Evolutionary conservation across 352 stramenopile species (phyloP), one percentile per base, ranked within the genome.

Genomic region (Phytophthora chlamydospora): DNA sequence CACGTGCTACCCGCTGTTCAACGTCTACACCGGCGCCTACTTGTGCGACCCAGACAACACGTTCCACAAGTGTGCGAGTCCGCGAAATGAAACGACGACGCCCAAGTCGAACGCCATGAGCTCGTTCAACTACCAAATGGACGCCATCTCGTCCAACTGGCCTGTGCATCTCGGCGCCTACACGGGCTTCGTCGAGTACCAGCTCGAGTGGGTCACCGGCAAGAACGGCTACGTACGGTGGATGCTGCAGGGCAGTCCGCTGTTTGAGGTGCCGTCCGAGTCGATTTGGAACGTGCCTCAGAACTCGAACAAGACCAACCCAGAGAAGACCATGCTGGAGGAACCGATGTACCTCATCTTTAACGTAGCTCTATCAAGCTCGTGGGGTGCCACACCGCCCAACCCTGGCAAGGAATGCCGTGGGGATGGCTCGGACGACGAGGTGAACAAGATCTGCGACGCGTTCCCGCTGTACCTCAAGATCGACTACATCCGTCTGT

Each of bases 261-360:
- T 97, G 7, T 97, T 93, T 63, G 88, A 91, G 32, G 81, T 98
- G 5, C 58, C 78, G 3, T 69, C 83, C 0, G 27, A 77, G 21
- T 67, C 71, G 21, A 69, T 96, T n/a, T 49, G 16, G 27, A 50
- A 74, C 14, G 42, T 75, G 1, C 73, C 73, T 0, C 73, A 85
- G 39, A 70, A 78, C 36, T 9, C 39, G 0, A 66, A 66, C 19
- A 68, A 62, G 34, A 80, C 49, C 44, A 90, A 61, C 83, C 86
- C 76, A 66, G 71, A 55, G 70, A 94, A 73, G 75, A 83, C 65
- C 57, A 97, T 98, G 73, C 81, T 96, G 6, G 87, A 94, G 50
- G 95, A 98, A 67, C 95, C 95, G 5, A 88, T 85, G 36, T 98
- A 97, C 59, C 40, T 98, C 4, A 97, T 98, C 45, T 82, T 98